Base-by-base conservation (phyloP, 2,329 filamentous ascomycete species). In the Coleophoma cylindrospora region DNA sequence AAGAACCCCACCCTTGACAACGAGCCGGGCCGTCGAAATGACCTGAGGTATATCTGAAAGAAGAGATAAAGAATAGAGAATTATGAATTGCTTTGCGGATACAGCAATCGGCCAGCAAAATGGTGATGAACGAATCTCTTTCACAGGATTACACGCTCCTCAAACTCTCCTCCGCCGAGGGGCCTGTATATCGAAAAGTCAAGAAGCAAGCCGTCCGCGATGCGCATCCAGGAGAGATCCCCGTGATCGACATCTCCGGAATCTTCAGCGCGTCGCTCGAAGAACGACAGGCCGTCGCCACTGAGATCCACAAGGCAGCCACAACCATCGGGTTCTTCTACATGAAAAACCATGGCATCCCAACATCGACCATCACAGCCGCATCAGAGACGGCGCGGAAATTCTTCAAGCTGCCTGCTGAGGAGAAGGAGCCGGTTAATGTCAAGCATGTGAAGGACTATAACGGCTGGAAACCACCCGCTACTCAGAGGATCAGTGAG, bases 251-350 rank as follows among this genome's bases (percentile, higher is more conserved):
- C 49, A 56, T 74, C 11, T 57, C 62, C 3, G 47, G 54, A 3
- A 66, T 66, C n/a, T 58, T 69, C 34, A 62, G 69, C 43, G 60
- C 62, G 4, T 56, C 62, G 22, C 38, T 66, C 0, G 55, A 62
- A n/a, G 61, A 63, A 5, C 63, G 68, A 2, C 62, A 64, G 17
- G 53, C 52, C 3, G 58, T 73, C 2, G 71, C 71, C 0, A 47
- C 54, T 2, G 49, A 62, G 27, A 64, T 74, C 3, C 64, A 61
- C 37, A 52, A 62, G 9, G 71, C 70, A 0, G 64, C 67, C 3
- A 58, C 68, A 41, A 66, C 61, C n/a, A 70, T 64, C 0, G 70
- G 70, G 0, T 73, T 73, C 57, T 72, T 73, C 54, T 72, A 72
- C 49, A 59, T 71, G 45, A 63, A 64, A 43, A 70, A 71, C 33